Evolutionary conservation across 139 green algal species (phyloP), one percentile per base, ranked within the genome.

Genomic region (Chlamydomonas applanata): DNA sequence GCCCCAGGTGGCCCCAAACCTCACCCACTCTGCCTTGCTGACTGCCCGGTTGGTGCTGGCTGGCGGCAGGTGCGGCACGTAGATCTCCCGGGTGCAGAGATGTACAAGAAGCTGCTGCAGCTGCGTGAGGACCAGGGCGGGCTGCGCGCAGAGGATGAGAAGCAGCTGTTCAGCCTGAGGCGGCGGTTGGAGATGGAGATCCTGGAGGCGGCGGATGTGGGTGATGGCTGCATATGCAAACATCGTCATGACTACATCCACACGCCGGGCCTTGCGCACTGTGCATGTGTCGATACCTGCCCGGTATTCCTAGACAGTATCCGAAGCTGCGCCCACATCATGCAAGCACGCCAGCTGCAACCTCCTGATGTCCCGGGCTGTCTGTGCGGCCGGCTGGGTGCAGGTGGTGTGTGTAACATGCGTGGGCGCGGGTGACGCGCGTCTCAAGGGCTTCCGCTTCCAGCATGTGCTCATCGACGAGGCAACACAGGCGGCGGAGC

Each of bases 391-490:
- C 11, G 40, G 20, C 24, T 62, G 20, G 11, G 20, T 24, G 67
- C 45, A 73, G 67, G 92, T 97, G 63, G 89, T 99, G 52, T 98
- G 95, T 85, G 79, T 57, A 46, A 98, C 95, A 14, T 98, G 91
- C 79, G 91, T 97, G 32, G 95, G 95, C 19, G 94, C 95, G 17
- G 95, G 94, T 11, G 94, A 99, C 80, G 82, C 89, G 14, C 83
- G 94, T 4, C 81, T 99, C n/a, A 57, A 70, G 52, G 87, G 91
- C 72, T 96, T 97, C 84, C 82, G 91, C 34, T 97, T 97, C 84
- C 89, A 93, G 62, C 88, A 96, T 78, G 89, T 92, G 53, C 81
- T 98, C 33, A 91, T 98, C 46, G 93, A 98, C 71, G 95, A 99
- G 84, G 90, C 86, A 49, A 99, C 95, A 17, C 95, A 99, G 87